Evolutionary conservation across 2,329 filamentous ascomycete species (phyloP), one percentile per base, ranked within the genome.

Genomic region (Cytospora piceicola): DNA sequence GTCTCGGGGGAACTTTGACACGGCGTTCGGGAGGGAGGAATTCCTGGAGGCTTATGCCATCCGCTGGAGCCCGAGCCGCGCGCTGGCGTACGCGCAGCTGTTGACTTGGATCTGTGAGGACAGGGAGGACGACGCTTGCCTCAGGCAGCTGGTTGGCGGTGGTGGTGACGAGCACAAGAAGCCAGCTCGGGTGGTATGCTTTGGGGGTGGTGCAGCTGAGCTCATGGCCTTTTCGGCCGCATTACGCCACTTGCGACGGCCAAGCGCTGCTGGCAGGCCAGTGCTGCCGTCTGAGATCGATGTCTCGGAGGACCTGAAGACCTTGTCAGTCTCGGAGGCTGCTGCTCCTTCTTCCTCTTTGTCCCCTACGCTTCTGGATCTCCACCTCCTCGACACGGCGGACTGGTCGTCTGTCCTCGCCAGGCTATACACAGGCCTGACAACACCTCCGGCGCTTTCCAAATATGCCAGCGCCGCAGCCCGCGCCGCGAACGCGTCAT

Each of bases 41-140:
- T 85, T 90, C 71, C 83, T 97, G 22, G 87, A 90, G 67, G 91
- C 90, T 12, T 99, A 99, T 80, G 92, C 93, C 11, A 86, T 92
- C 62, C 82, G 95, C 71, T 99, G 94, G 94, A 97, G 93, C 77
- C 92, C 94, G 1, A 90, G 91, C 61, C 84, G 95, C 61, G 91
- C 93, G 0, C 79, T 98, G 61, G 92, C 90, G 69, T 98, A 98
- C 77, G 81, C 87, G n/a, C 74, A 78, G 3, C 77, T 88, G n/a
- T 75, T 90, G 46, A 66, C 76, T 58, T 73, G 72, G n/a, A 72
- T 85, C 15, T 63, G 53, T 29, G 67, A 69, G 14, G 68, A 69
- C 3, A 70, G 81, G 36, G 69, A 81, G 2, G 70, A 74, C 1
- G 63, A 61, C 15, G 52, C 11, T 1, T 61, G 57, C 15, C 29